phyloP scores from a whole-genome alignment of 495 filamentous ascomycete genomes.

The Hypoxylon cercidicola region DNA sequence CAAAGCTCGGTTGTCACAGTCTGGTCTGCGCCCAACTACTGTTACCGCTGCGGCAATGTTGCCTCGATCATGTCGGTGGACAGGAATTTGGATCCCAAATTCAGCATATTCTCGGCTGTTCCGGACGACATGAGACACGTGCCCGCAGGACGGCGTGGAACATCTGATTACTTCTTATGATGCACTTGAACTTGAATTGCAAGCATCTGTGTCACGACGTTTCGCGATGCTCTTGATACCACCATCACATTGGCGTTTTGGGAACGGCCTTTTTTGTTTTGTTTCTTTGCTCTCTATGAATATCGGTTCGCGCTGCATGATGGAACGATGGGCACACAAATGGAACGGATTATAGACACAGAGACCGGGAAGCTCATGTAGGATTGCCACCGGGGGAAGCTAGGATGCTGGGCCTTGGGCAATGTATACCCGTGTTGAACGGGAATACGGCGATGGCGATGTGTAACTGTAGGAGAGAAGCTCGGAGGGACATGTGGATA shows the following conservation, averaged over 20 bases:
- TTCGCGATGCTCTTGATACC: conserved; percentile 43
- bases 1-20: conserved; percentile 99
- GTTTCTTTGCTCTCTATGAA: background rate
- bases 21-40: conserved; percentile 99
- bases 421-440: conserved; percentile 15
- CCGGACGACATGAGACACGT: conserved; percentile 91
- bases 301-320: conserved; percentile 30
- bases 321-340: conserved; percentile 22
- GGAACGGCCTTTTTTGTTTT: conserved; percentile 18
- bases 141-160: conserved; percentile 79
- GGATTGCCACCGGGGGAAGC: conserved; percentile 6
- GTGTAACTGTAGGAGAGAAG: conserved; percentile 33
- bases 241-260: conserved; percentile 47
- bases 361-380: conserved; percentile 11
- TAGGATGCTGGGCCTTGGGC: background rate
- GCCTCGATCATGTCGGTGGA: conserved; percentile 96
- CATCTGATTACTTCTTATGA: conserved; percentile 96
- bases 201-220: conserved; percentile 28
- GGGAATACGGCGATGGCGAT: conserved; percentile 7
- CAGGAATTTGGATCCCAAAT: conserved; percentile 83
- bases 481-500: conserved; percentile 7
- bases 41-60: conserved; percentile 97
- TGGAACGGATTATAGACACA: conserved; percentile 32
- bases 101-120: conserved; percentile 95
- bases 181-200: conserved; percentile 27